Base-by-base conservation (phyloP, 768 basidiomycete genomes). In the Epithele typhae region DNA sequence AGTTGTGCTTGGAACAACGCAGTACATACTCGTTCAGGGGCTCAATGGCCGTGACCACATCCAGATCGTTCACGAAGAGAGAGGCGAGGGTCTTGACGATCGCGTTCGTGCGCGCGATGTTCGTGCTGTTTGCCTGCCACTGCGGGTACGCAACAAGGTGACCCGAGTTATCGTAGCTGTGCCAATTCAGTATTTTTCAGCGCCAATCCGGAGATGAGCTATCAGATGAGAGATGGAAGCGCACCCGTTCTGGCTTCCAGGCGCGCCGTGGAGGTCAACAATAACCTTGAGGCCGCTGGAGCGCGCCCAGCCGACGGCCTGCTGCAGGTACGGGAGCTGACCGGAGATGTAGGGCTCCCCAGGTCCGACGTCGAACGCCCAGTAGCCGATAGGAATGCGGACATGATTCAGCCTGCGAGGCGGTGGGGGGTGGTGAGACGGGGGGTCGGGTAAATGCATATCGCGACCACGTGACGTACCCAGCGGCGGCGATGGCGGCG, bases 211-310 rank as follows among this genome's bases (percentile, higher is more conserved):
- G 12, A 19, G 46, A 27, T n/a, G n/a, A n/a, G n/a, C n/a, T n/a
- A n/a, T n/a, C n/a, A n/a, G 25, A 64, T 74, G 38, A 46, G n/a
- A n/a, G n/a, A n/a, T n/a, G n/a, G n/a, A n/a, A n/a, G n/a, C n/a
- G n/a, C n/a, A 84, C 85, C 81, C 87, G 53, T 90, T 89, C 64
- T 92, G 87, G 61, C 84, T 87, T 14, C 92, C 92, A 1, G 92
- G 88, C 24, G 79, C 89, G 46, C 78, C 78, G 71, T 67, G 65
- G 45, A 59, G 74, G 67, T 93, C 92, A 32, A 95, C 61, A 38
- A 95, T 82, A 24, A 94, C 68, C 57, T 92, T 93, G 37, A 97
- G 62, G 8, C 82, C 82, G 55, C 87, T 64, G 21, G 73, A 71
- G 37, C 66, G 65, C 1, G 92, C 92, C 81, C 89, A 92, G 19